Base-by-base conservation (phyloP, 495 filamentous ascomycete genomes). In the Hyaloscypha variabilis region DNA sequence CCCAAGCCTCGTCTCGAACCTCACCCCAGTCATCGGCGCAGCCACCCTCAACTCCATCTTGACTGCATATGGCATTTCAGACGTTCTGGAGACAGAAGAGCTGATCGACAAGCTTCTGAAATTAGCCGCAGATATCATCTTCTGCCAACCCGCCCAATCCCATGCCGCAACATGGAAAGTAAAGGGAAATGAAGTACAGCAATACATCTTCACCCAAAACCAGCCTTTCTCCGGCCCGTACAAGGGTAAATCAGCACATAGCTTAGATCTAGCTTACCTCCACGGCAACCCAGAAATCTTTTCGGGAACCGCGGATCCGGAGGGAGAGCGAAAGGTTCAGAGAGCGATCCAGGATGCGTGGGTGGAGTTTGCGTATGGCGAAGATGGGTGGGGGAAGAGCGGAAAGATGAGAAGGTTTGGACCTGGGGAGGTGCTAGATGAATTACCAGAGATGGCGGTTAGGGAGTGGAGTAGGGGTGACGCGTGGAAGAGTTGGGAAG, bases 221-320 rank as follows among this genome's bases (percentile, higher is more conserved):
- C 13, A 29, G 19, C 63, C 55, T 11, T 59, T 59, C 23, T 10
- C 6, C 11, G 63, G 63, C 3, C 5, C 3, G 0, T 65, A 51
- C 25, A 8, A 50, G 13, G 56, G 54, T 28, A 17, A 54, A 6
- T 13, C 64, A 19, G 50, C 28, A 21, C 64, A 66, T 29, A 29
- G 49, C 3, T 13, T 61, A 8, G 64, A 66, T 56, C 57, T 66
- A 19, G 57, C 49, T 8, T 66, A 66, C 55, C n/a, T 66, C 17
- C 57, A 60, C 34, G 57, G 64, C 10, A 24, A 55, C 31, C 57
- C 50, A 3, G 34, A 29, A 11, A 66, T 61, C 31, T 66, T 66
- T 29, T 19, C 28, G 6, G 36, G 42, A 11, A 61, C 56, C 26
- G 30, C 23, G 21, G 29, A 61, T 50, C 25, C 25, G 1, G 24